phyloP scores from a whole-genome alignment of 2,329 filamentous ascomycete species.

The Monosporascus sp. region DNA sequence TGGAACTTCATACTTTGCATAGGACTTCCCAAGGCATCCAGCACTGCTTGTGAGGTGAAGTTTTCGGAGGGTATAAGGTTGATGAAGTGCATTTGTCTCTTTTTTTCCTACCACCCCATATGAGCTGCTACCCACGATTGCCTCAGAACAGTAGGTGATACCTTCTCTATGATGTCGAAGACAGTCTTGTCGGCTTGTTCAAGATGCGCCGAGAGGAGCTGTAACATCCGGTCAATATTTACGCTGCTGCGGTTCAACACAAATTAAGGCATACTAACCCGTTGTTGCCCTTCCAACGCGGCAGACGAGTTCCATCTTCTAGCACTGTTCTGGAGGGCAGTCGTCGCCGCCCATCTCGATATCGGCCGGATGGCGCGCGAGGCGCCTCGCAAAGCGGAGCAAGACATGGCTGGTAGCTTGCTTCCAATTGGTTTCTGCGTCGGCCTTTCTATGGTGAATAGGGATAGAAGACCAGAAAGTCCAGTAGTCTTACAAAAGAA shows the following conservation, averaged over 20 bases:
- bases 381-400: conserved; percentile 41
- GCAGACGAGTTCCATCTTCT: conserved; percentile 41
- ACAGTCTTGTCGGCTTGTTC: conserved; percentile 81
- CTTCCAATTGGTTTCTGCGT: background rate
- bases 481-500: background rate
- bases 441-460: background rate
- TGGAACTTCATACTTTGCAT: conserved; percentile 71
- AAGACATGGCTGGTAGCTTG: conserved; percentile 35
- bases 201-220: conserved; percentile 77
- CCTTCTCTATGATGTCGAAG: conserved; percentile 86
- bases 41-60: conserved; percentile 87
- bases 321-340: conserved; percentile 15
- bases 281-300: conserved; percentile 52
- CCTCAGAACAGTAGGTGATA: conserved; percentile 31
- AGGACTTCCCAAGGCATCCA: conserved; percentile 85
- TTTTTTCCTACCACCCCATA: conserved; percentile 70
- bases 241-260: background rate
- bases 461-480: background rate
- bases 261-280: conserved; percentile 34
- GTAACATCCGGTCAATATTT: conserved; percentile 6
- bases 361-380: conserved; percentile 38
- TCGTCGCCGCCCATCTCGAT: conserved; percentile 26
- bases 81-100: conserved; percentile 95
- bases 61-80: conserved; percentile 95
- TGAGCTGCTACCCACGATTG: conserved; percentile 3